Percentiles rank a stretch among this genome's conserved stretches.
Conservation (phyloP, 1,284 basidiomycete species). For the Sporisorium reilianum region DNA sequence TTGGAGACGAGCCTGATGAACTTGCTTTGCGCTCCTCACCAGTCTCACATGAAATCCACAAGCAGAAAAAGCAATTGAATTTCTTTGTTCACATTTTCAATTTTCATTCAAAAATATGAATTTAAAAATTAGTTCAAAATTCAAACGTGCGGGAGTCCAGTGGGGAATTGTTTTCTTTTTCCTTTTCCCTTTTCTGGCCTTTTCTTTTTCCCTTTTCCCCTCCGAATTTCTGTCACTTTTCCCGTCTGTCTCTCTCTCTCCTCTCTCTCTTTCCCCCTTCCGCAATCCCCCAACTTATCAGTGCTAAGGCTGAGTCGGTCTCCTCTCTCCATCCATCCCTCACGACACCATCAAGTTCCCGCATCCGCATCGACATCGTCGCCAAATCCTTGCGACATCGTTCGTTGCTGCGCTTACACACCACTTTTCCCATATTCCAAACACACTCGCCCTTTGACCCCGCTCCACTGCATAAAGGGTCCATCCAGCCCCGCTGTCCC, state of each 20-base stretch:
- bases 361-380: slow-evolving; percentile 2
- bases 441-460: background rate
- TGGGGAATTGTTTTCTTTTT: slow-evolving; percentile 1
- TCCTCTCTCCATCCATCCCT: slow-evolving; percentile 18
- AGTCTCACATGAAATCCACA: background rate
- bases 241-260: background rate
- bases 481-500: slow-evolving; percentile 13
- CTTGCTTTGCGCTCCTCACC: background rate
- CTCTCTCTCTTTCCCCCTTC: background rate
- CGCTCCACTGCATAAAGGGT: slow-evolving; percentile 4
- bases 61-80: background rate
- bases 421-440: slow-evolving; percentile 2
- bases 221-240: background rate
- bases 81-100: background rate
- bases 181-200: slow-evolving; percentile 8
- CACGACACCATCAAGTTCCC: slow-evolving; percentile 18
- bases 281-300: background rate
- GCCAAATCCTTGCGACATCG: background rate
- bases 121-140: background rate
- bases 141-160: background rate
- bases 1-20: background rate
- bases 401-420: background rate
- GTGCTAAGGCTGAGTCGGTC: background rate
- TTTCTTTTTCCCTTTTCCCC: slow-evolving; percentile 5
- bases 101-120: slow-evolving; percentile 7